Percentiles rank a stretch among this genome's conserved stretches.
Evolutionary conservation across 768 basidiomycete species (phyloP).

Genomic region (Hemileccinum impolitum): DNA sequence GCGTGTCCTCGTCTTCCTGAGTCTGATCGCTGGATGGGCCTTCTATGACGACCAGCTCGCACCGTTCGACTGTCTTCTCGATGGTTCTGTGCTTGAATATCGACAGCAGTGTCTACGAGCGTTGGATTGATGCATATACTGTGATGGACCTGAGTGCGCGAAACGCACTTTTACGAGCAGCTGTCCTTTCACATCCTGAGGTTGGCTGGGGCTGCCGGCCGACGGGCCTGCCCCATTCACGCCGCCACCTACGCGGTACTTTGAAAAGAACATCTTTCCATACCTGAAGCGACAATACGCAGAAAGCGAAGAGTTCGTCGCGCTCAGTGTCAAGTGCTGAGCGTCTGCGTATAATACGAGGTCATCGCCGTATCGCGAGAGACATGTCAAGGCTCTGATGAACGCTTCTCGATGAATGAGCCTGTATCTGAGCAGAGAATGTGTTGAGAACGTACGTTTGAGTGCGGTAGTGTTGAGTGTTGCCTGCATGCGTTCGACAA

Average conservation of each 20-base stretch:
- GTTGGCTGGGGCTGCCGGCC: slow-evolving; percentile 21
- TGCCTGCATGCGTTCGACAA: slow-evolving; percentile 56
- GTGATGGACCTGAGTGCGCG: not conserved
- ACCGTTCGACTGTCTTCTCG: slow-evolving; percentile 74
- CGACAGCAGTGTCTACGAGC: slow-evolving; percentile 58
- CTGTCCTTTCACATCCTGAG: slow-evolving; percentile 60
- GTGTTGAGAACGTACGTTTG: slow-evolving; percentile 36
- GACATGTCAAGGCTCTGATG: slow-evolving; percentile 68
- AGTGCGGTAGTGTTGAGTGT: slow-evolving; percentile 57
- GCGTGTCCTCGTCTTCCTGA: slow-evolving; percentile 44
- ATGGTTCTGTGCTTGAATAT: slow-evolving; percentile 71
- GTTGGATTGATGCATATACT: not conserved
- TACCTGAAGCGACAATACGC: slow-evolving; percentile 81
- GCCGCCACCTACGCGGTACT: slow-evolving; percentile 45
- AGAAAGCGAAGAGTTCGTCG: slow-evolving; percentile 77
- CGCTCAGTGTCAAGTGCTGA: slow-evolving; percentile 60
- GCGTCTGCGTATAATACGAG: slow-evolving; percentile 63
- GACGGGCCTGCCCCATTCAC: slow-evolving; percentile 15
- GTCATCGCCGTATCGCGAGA: slow-evolving; percentile 83
- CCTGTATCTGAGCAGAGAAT: slow-evolving; percentile 11
- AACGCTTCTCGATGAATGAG: slow-evolving; percentile 51
- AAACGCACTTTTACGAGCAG: slow-evolving; percentile 60
- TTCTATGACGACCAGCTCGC: slow-evolving; percentile 70
- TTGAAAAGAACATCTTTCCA: slow-evolving; percentile 63
- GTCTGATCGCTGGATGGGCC: slow-evolving; percentile 36